These are phyloP conservation scores for Trichosporon inkin DNA, from an alignment of 1,284 basidiomycete species.

Conservation along the genomic window DNA sequence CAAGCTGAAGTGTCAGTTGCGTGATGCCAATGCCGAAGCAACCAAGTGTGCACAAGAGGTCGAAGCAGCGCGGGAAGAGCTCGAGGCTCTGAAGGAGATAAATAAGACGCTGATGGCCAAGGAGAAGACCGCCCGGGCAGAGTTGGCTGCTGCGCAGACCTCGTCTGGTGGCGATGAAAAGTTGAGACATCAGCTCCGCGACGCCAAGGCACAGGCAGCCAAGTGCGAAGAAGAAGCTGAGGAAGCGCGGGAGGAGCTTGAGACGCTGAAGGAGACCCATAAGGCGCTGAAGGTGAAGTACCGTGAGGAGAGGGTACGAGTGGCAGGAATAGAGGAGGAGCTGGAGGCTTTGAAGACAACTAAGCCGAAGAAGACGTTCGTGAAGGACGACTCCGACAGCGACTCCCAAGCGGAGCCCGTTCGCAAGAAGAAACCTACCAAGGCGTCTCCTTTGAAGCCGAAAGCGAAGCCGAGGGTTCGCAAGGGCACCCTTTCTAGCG, in stretches of 20 bases:
- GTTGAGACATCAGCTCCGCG: conserved; percentile 30
- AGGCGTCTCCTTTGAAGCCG: background rate
- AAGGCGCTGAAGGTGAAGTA: conserved; percentile 29
- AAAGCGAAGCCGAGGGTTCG: background rate
- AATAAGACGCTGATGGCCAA: conserved; percentile 25
- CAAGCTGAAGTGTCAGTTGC: conserved; percentile 32
- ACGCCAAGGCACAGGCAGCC: conserved; percentile 28
- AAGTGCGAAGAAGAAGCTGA: conserved; percentile 29
- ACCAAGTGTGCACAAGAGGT: conserved; percentile 28
- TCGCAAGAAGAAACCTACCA: conserved; percentile 11
- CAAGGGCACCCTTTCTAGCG: conserved; percentile 25
- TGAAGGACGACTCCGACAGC: conserved; percentile 4
- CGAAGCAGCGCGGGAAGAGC: conserved; percentile 33
- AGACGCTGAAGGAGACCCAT: conserved; percentile 25
- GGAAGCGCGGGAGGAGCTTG: conserved; percentile 36
- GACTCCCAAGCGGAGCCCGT: conserved; percentile 16
- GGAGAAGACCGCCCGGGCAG: background rate
- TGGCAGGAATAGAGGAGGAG: conserved; percentile 37
- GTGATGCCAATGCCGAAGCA: conserved; percentile 31
- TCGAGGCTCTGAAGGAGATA: conserved; percentile 26
- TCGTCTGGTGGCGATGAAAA: conserved; percentile 31
- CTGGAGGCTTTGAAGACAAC: conserved; percentile 27
- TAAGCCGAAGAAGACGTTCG: conserved; percentile 9
- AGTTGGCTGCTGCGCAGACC: background rate
- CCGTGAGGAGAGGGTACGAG: conserved; percentile 29